phyloP scores from a whole-genome alignment of 805 yeast genomes.

The Candida multigemmis region DNA sequence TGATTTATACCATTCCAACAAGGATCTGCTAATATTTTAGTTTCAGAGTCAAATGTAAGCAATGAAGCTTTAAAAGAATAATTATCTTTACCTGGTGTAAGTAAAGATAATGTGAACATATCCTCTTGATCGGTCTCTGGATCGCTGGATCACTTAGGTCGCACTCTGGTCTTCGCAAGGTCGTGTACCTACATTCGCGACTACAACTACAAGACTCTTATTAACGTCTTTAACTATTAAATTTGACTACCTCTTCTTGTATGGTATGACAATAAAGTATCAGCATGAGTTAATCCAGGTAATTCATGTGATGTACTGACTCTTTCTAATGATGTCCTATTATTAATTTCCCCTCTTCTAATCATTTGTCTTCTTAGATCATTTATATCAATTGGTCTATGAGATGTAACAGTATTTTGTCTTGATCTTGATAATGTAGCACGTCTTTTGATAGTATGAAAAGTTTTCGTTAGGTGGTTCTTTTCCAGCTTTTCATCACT shows the following conservation, averaged over 20 bases:
- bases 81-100: conserved; percentile 18
- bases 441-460: conserved; percentile 25
- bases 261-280: conserved; percentile 34
- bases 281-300: conserved; percentile 43
- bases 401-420: conserved; percentile 14
- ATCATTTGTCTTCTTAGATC: conserved; percentile 31
- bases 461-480: conserved; percentile 16
- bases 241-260: conserved; percentile 30
- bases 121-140: no score
- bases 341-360: conserved; percentile 24
- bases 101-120: conserved; percentile 31
- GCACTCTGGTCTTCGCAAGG: background rate
- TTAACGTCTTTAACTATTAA: conserved; percentile 5
- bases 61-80: conserved; percentile 37
- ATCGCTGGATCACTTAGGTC: background rate
- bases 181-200: background rate
- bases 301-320: conserved; percentile 36
- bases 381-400: conserved; percentile 22
- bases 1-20: conserved; percentile 55
- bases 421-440: conserved; percentile 19
- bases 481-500: conserved; percentile 4
- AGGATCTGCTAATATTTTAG: conserved; percentile 60
- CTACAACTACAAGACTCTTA: background rate
- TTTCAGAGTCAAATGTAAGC: conserved; percentile 45
- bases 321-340: conserved; percentile 28